Evolutionary conservation across 345 rosid genomes (phyloP), one percentile per base, ranked within the genome.

Genomic region (Pugionium dolabratum): DNA sequence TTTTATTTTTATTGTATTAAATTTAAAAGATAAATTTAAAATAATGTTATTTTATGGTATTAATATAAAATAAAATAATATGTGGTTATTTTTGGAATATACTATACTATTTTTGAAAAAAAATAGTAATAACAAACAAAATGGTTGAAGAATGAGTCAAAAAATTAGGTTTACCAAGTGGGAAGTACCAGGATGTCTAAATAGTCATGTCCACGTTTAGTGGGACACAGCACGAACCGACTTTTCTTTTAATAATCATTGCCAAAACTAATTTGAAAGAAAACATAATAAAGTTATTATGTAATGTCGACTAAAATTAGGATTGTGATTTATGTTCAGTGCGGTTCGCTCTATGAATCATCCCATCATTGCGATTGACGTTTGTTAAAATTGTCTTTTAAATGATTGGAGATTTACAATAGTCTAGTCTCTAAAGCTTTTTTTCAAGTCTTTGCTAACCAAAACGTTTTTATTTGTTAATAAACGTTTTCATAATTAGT

Each of bases 191-290:
- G 62, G 76, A 72, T 66, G 78, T 62, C 76, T 77, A 64, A 69
- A 63, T 64, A 64, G 50, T 77, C 37, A 67, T 56, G 82, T 81
- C 82, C 73, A 78, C 60, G 49, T 63, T 76, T 44, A 82, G 83
- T 82, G 90, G 64, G 63, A 80, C 71, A 55, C 54, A 51, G 64
- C 64, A 61, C 31, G 53, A 57, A 70, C 68, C 68, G 55, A 70
- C 55, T 11, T 35, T 7, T 2, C 53, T 52, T 49, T 34, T 6
- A 45, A 43, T 70, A 62, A 45, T 54, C 48, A 54, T 53, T 53
- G 41, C 54, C 33, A 36, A 37, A 18, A 44, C 29, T 62, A 4
- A 62, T 51, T 61, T 28, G 6, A 32, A 50, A 31, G 29, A 59
- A 59, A 48, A 49, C 5, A 57, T 18, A 18, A 18, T 18, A 18